A percentile compares a stretch with the other conserved stretches of the same genome.
phyloP scores from a whole-genome alignment of 2,329 filamentous ascomycete species.

The Catunica adiposa region DNA sequence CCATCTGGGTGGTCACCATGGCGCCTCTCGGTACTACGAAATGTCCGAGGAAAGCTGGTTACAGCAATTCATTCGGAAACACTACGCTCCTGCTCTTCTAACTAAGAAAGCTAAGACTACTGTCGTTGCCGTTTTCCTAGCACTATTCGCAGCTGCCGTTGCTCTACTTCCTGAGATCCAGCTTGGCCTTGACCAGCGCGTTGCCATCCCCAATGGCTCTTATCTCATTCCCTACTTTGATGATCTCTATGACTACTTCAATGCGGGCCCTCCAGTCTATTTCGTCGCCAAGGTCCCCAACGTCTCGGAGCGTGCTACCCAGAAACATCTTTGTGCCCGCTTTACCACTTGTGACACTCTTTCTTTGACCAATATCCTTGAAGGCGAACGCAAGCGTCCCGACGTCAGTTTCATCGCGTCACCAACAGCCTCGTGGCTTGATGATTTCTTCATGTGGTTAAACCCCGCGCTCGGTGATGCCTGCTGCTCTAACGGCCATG shows the following conservation, averaged over 20 bases:
- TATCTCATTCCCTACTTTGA: slow-evolving; percentile 96
- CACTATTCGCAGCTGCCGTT: slow-evolving; percentile 69
- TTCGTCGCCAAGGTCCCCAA: slow-evolving; percentile 80
- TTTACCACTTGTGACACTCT: slow-evolving; percentile 76
- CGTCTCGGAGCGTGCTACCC: slow-evolving; percentile 54
- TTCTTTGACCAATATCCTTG: slow-evolving; percentile 76
- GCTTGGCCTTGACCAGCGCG: slow-evolving; percentile 82
- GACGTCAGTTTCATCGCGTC: slow-evolving; percentile 77
- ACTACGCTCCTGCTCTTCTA: slow-evolving; percentile 69
- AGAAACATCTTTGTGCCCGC: slow-evolving; percentile 76
- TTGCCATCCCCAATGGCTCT: slow-evolving; percentile 82
- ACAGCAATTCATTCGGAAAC: slow-evolving; percentile 77
- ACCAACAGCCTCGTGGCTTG: slow-evolving; percentile 85
- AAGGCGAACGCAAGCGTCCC: slow-evolving; percentile 82
- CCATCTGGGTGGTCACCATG: not conserved
- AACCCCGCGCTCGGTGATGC: slow-evolving; percentile 60
- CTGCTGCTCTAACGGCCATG: slow-evolving; percentile 50
- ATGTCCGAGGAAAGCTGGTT: slow-evolving; percentile 70
- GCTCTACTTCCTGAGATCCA: slow-evolving; percentile 71
- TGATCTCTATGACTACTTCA: slow-evolving; percentile 84
- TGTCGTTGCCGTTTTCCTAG: slow-evolving; percentile 69
- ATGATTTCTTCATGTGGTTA: slow-evolving; percentile 94
- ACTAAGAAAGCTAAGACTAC: slow-evolving; percentile 62
- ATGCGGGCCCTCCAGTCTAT: slow-evolving; percentile 83
- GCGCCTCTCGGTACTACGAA: slow-evolving; percentile 34